Base-by-base conservation (phyloP, 2,329 filamentous ascomycete genomes). In the Acarospora socialis region DNA sequence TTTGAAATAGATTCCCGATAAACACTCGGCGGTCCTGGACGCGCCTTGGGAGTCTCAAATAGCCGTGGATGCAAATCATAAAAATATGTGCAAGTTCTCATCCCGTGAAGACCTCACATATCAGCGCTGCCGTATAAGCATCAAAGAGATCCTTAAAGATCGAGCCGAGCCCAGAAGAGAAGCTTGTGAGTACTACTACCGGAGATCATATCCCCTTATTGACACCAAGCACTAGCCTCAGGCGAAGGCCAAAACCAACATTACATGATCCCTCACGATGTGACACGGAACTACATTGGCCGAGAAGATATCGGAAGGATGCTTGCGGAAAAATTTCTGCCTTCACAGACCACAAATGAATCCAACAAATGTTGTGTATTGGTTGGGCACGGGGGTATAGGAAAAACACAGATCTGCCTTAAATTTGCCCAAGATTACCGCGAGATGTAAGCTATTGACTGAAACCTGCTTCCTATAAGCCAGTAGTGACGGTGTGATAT, bases 1-100 rank as follows among this genome's bases (percentile, higher is more conserved):
- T n/a, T n/a, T n/a, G n/a, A n/a, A 10, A 6, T 27, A 54, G 51
- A 48, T 54, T 3, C 51, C 54, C 3, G 49, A 54, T 17, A 52
- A 54, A 38, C 47, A 54, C 18, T 54, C 52, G 1, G 51, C 52
- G 5, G 41, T 54, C 5, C 46, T 54, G 4, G 51, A 52, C 6
- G 35, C 51, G 1, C 39, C 51, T 20, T 47, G 51, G 7, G 51
- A 54, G 35, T 53, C 50, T 2, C 50, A 50, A 7, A 38, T 54
- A 5, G 52, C 53, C 16, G 47, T 52, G 4, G 50, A 54, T 23
- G 51, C 51, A 12, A 49, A 53, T 34, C 50, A 54, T 34, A 52
- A 48, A 3, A 44, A 51, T 30, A 53, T 54, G 51, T 54, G 51
- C 40, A 54, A 52, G 22, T 24, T 24, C 14, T 10, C 22, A 7